These are phyloP conservation scores for Trichaptum fuscoviolaceum DNA, from an alignment of 768 basidiomycete genomes.

Conservation along the genomic window DNA sequence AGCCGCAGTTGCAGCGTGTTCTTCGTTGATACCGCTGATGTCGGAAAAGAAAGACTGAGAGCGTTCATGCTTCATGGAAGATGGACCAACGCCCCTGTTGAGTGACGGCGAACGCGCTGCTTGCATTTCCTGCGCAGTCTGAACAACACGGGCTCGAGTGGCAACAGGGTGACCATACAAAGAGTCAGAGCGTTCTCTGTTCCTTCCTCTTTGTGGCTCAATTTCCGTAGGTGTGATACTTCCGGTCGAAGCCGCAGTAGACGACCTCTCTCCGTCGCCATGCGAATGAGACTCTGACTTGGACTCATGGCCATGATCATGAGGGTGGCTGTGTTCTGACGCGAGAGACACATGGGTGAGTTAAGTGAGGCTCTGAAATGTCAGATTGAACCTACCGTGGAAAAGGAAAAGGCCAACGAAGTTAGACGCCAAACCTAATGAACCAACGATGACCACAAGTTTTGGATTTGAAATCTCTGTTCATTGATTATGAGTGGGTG, in stretches of 20 bases:
- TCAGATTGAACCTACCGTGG: conserved; percentile 58
- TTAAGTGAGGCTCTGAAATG: conserved; percentile 7
- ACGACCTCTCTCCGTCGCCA: background rate
- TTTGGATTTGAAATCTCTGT: conserved; percentile 86
- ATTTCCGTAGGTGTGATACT: background rate
- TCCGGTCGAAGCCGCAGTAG: background rate
- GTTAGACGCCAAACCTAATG: conserved; percentile 85
- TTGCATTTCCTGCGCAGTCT: conserved; percentile 80
- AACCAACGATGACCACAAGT: conserved; percentile 86
- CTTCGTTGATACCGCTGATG: background rate
- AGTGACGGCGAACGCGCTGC: conserved; percentile 46
- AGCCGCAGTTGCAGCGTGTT: conserved; percentile 7
- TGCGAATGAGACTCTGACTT: conserved; percentile 2
- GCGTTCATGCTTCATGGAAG: background rate
- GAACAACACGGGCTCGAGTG: conserved; percentile 67
- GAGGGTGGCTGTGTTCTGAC: conserved; percentile 25
- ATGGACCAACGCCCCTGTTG: background rate
- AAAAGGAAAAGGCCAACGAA: conserved; percentile 91
- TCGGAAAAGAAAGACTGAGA: background rate
- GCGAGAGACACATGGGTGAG: conserved; percentile 11
- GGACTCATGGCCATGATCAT: conserved; percentile 9
- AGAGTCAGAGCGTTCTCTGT: conserved; percentile 36
- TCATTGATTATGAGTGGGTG: conserved; percentile 8
- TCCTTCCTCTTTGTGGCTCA: background rate
- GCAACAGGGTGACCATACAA: conserved; percentile 72